A percentile compares a stretch with the other conserved stretches of the same genome.
Conservation (phyloP, 1,284 basidiomycete species). For the Tilletia horrida region DNA sequence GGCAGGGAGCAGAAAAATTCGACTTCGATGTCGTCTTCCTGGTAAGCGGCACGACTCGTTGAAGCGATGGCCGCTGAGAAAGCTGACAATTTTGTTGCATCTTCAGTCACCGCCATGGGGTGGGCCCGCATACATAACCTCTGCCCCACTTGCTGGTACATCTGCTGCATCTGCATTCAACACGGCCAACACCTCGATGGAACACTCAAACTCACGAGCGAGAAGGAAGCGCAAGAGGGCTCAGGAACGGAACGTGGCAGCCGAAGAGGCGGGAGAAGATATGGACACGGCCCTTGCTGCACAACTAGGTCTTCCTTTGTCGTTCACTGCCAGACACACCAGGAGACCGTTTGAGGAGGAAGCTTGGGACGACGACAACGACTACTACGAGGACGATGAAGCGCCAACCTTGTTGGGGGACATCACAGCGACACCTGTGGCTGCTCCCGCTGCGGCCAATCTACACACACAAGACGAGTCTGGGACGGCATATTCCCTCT, state of each 20-base stretch:
- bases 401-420: neutral
- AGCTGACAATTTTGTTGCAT: slow-evolving; percentile 29
- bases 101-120: slow-evolving; percentile 6
- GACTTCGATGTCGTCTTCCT: slow-evolving; percentile 33
- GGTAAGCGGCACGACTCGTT: slow-evolving; percentile 32
- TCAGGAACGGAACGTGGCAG: too few relatives aligned
- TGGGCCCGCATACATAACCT: neutral
- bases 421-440: neutral
- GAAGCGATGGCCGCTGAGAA: too few relatives aligned
- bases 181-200: neutral
- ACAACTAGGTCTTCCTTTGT: neutral
- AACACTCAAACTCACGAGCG: neutral
- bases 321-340: neutral
- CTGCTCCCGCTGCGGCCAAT: neutral
- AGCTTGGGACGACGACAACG: neutral
- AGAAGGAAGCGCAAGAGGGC: too few relatives aligned
- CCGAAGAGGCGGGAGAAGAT: neutral
- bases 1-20: slow-evolving; percentile 29
- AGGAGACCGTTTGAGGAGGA: neutral
- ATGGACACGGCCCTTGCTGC: neutral
- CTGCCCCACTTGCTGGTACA: too few relatives aligned
- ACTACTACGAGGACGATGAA: neutral
- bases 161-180: neutral
- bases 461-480: slow-evolving; percentile 26
- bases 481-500: slow-evolving; percentile 59